Evolutionary conservation across 345 rosid genomes (phyloP).

Genomic region (Pugionium cornutum): DNA sequence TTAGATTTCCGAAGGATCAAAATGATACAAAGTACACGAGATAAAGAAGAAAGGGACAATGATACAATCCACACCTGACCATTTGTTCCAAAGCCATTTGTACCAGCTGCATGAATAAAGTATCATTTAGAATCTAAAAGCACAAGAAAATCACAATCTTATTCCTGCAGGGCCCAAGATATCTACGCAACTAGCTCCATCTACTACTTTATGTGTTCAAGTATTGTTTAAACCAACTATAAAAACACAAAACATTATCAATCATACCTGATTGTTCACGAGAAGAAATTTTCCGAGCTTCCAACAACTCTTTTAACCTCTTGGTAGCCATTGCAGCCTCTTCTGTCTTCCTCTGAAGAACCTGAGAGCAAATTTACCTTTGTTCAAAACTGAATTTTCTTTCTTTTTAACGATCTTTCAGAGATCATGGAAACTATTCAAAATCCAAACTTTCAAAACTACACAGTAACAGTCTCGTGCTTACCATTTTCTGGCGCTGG

Average conservation of each 20-base stretch:
- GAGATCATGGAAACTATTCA: constrained; percentile 12
- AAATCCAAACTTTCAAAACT: constrained; percentile 5
- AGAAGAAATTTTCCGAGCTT: constrained; percentile 86
- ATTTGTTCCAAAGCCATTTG: constrained; percentile 74
- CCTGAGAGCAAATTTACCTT: constrained; percentile 49
- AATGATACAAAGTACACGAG: constrained; percentile 19
- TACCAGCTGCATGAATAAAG: constrained; percentile 52
- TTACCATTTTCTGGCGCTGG: constrained; percentile 97
- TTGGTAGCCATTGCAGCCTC: constrained; percentile 99
- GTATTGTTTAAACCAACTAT: background rate
- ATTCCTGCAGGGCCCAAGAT: no score
- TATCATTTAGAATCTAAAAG: constrained; percentile 40
- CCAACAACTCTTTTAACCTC: constrained; percentile 93
- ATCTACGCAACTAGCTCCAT: no score
- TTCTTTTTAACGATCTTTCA: background rate
- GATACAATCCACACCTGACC: constrained; percentile 61
- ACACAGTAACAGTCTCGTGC: constrained; percentile 20
- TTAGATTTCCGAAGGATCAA: constrained; percentile 16
- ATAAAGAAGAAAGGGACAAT: background rate
- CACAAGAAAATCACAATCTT: background rate
- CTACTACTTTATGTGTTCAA: background rate
- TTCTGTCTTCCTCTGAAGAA: constrained; percentile 98
- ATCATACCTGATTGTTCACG: constrained; percentile 73
- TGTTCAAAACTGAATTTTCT: constrained; percentile 26
- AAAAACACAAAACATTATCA: background rate